Evolutionary conservation across 306 rosid species (phyloP).

Genomic region (Citrullus mucosospermus): DNA sequence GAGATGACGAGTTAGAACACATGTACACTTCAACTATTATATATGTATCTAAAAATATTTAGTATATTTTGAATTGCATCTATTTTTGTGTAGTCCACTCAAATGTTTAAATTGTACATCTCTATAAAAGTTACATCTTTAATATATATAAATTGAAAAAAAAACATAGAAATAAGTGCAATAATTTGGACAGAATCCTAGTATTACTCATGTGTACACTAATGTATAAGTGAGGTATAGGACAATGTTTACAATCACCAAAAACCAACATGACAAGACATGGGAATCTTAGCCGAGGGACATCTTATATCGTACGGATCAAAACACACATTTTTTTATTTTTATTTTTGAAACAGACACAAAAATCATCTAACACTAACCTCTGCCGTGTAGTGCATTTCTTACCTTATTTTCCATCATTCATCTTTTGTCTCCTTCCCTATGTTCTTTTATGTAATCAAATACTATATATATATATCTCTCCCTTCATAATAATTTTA

Average conservation of each 20-base stretch:
- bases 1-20: neutral
- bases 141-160: too few species aligned
- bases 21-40: neutral
- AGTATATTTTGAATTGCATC: too few species aligned
- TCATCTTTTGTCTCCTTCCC: neutral
- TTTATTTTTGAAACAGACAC: neutral
- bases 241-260: neutral
- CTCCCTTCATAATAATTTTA: too few species aligned
- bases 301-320: conserved; percentile 2
- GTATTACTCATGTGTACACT: neutral
- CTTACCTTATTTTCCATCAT: neutral
- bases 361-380: neutral
- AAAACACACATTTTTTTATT: neutral
- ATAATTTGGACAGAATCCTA: too few species aligned
- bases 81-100: too few species aligned
- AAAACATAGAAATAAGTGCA: too few species aligned
- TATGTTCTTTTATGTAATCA: neutral
- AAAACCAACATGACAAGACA: conserved; percentile 3
- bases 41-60: too few species aligned
- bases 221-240: neutral
- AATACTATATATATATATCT: too few species aligned
- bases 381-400: neutral
- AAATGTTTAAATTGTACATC: too few species aligned
- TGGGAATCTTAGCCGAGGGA: neutral
- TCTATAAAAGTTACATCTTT: too few species aligned